Evolutionary conservation across 108 stramenopile species (phyloP).

Genomic region (Nitzschia sp.): DNA sequence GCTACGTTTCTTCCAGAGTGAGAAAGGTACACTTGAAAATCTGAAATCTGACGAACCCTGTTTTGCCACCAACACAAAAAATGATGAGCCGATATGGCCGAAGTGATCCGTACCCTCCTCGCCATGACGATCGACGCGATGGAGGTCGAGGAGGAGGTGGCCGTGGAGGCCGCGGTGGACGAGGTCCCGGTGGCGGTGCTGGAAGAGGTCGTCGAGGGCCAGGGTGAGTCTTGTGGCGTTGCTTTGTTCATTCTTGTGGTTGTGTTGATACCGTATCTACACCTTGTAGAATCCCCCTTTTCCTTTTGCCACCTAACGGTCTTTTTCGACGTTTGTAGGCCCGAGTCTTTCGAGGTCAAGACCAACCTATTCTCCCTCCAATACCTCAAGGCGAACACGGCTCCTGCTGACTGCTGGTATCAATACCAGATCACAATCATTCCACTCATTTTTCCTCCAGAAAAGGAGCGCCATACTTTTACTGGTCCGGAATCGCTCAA

Average conservation of each 20-base stretch:
- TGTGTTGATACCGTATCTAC: background rate
- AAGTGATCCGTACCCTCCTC: background rate
- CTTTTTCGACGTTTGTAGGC: background rate
- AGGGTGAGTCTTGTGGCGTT: background rate
- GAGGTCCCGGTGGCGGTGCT: background rate
- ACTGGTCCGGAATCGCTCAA: background rate
- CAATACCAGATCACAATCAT: background rate
- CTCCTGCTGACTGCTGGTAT: background rate
- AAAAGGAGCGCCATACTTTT: background rate
- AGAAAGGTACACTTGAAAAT: too few species aligned
- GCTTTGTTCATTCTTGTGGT: background rate
- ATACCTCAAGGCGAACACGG: background rate
- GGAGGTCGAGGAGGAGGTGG: conserved; percentile 7
- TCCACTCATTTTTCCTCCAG: background rate
- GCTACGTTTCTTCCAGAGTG: too few species aligned
- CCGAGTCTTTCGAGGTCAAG: background rate
- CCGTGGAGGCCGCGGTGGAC: background rate
- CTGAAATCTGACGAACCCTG: too few species aligned
- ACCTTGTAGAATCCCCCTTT: background rate
- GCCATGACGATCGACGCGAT: background rate
- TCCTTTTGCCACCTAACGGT: background rate
- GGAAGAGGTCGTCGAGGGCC: conserved; percentile 1
- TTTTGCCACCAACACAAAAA: too few species aligned
- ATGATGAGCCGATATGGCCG: too few species aligned
- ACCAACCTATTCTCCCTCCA: conserved; percentile 2